Percentiles rank a stretch among this genome's conserved stretches.
These are phyloP conservation scores for Tremellales sp. DNA, from an alignment of 1,284 basidiomycete species.

Conservation along the genomic window DNA sequence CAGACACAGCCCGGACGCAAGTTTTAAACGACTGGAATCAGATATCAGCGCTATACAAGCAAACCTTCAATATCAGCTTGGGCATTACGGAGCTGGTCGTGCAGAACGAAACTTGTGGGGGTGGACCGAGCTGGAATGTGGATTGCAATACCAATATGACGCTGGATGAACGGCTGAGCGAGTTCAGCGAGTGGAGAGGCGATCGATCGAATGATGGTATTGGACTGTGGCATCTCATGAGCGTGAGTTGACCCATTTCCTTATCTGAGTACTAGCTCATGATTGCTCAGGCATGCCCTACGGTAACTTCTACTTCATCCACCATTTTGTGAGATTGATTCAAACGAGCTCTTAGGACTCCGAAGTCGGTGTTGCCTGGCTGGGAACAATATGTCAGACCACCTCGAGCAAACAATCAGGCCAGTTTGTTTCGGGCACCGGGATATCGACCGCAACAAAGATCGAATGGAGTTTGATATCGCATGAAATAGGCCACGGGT, in stretches of 20 bases:
- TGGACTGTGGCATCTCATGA: slow-evolving; percentile 89
- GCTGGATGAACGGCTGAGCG: slow-evolving; percentile 67
- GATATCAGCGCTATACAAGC: slow-evolving; percentile 72
- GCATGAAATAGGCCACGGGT: slow-evolving; percentile 68
- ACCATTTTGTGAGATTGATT: neutral
- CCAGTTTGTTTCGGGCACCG: slow-evolving; percentile 70
- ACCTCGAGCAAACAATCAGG: slow-evolving; percentile 53
- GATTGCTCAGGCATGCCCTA: slow-evolving; percentile 16
- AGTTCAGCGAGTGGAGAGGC: slow-evolving; percentile 81
- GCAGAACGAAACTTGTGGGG: slow-evolving; percentile 44
- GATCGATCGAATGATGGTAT: slow-evolving; percentile 61
- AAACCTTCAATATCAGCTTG: slow-evolving; percentile 78
- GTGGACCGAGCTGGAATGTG: slow-evolving; percentile 51
- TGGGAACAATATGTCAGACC: slow-evolving; percentile 69
- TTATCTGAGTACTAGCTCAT: slow-evolving; percentile 27
- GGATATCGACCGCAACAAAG: slow-evolving; percentile 66
- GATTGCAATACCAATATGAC: slow-evolving; percentile 51
- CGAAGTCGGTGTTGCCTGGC: slow-evolving; percentile 88
- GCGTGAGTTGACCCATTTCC: slow-evolving; percentile 54
- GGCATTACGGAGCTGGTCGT: slow-evolving; percentile 66
- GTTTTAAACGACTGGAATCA: slow-evolving; percentile 67
- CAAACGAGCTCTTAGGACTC: slow-evolving; percentile 21
- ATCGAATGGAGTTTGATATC: slow-evolving; percentile 68
- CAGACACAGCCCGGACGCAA: slow-evolving; percentile 64
- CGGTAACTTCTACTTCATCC: slow-evolving; percentile 1